Conservation (phyloP, 345 rosid species). For the Turritis glabra region DNA sequence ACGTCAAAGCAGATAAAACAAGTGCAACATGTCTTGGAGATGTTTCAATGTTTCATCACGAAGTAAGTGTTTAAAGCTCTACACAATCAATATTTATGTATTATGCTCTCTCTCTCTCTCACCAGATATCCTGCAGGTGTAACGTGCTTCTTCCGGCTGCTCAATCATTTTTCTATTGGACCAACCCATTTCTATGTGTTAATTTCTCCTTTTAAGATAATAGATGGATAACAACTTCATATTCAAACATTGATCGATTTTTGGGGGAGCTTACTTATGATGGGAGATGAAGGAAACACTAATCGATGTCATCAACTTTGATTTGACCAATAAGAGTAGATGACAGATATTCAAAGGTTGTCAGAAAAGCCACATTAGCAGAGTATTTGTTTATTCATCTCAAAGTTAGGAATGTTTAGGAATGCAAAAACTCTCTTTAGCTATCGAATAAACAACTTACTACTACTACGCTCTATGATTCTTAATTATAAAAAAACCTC, state of each 20-base stretch:
- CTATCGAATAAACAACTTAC: background rate
- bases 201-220: background rate
- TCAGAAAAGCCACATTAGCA: conserved; percentile 24
- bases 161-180: background rate
- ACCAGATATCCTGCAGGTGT: conserved; percentile 21
- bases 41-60: conserved; percentile 28
- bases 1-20: no score
- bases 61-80: background rate
- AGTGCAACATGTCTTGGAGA: no score
- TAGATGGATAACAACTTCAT: background rate
- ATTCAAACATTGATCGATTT: background rate
- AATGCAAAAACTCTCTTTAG: background rate
- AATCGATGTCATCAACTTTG: conserved; percentile 8
- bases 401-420: conserved; percentile 10
- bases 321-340: conserved; percentile 20
- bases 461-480: background rate
- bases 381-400: conserved; percentile 7
- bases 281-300: background rate
- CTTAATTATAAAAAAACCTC: background rate
- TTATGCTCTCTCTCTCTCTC: background rate
- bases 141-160: conserved; percentile 23
- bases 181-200: background rate
- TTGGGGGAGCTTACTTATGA: background rate
- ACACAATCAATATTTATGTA: background rate
- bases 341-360: conserved; percentile 37